Base-by-base conservation (phyloP, 1,139 yeast species). In the Chernovozyma aurita region DNA sequence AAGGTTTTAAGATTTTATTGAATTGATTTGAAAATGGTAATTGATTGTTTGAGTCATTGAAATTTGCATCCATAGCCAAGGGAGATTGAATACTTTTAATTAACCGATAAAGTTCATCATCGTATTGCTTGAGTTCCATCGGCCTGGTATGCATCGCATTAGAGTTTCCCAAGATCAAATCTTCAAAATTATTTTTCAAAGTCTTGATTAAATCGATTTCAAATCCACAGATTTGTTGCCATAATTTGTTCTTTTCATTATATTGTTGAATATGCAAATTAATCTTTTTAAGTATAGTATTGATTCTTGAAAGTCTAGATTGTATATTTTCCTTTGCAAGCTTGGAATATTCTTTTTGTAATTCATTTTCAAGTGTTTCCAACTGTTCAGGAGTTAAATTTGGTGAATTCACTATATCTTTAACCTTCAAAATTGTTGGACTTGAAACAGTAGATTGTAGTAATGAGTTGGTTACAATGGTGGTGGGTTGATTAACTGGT, bases 171-270 rank as follows among this genome's bases (percentile, higher is more conserved):
- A 61, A 43, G 11, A 59, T 50, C 22, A 54, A 42, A 38, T 59
- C 59, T 43, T 68, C 74, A n/a, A 62, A 55, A 36, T 57, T 59
- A 35, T 55, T 53, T 40, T 54, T 59, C 29, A 68, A 55, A 30
- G 49, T 50, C 31, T 59, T 53, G 26, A 69, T 61, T 21, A 64
- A 53, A 30, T 61, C 65, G n/a, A 59, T 46, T 44, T 66, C 72
- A 38, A 53, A 58, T 26, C 48, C 49, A 44, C 52, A 63, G 8
- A 63, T 52, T 33, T 58, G 55, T 18, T 49, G 43, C 75, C 76
- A 70, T 24, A 52, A 49, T 33, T 53, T 52, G 25, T 65, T 70
- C 40, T 61, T 59, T 7, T 58, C 56, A 14, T 43, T 50, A 15
- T 61, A 50, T 24, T 46, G 36, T 34, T 60, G 52, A 16, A 67